A percentile compares a stretch with the other conserved stretches of the same genome.
Conservation (phyloP, 139 green algal species). For the Micractinium conductrix region DNA sequence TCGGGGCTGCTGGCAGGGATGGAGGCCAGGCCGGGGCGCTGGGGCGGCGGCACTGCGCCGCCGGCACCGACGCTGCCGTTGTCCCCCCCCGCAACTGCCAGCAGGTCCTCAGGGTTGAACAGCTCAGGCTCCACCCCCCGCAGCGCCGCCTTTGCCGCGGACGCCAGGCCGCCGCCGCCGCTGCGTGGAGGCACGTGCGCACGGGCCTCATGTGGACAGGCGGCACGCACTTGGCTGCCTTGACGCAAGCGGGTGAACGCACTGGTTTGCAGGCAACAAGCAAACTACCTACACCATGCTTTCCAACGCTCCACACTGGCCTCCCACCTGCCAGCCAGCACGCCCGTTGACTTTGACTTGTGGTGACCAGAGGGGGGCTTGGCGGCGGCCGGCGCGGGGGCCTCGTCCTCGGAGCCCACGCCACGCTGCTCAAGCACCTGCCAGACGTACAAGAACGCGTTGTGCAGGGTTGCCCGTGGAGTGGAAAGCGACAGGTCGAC, state of each 20-base stretch:
- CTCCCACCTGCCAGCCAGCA: background rate
- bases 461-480: too few relatives aligned
- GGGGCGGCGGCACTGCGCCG: background rate
- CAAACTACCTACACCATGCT: too few relatives aligned
- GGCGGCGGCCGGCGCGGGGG: background rate
- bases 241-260: too few relatives aligned
- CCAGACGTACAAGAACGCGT: too few relatives aligned
- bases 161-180: constrained; percentile 8
- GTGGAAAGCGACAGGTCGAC: too few relatives aligned
- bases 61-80: background rate
- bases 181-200: background rate
- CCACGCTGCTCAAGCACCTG: constrained; percentile 38
- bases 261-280: too few relatives aligned
- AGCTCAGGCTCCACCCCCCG: constrained; percentile 54
- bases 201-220: too few relatives aligned
- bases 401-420: constrained; percentile 1
- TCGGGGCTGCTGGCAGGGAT: background rate
- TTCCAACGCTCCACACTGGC: too few relatives aligned
- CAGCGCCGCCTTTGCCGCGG: constrained; percentile 2
- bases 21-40: constrained; percentile 3
- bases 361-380: too few relatives aligned
- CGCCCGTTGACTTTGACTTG: background rate
- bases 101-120: constrained; percentile 57
- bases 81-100: background rate
- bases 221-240: too few relatives aligned